Base-by-base conservation (phyloP, 192 early-diverging fungal genomes). In the Backusella macrospora region DNA sequence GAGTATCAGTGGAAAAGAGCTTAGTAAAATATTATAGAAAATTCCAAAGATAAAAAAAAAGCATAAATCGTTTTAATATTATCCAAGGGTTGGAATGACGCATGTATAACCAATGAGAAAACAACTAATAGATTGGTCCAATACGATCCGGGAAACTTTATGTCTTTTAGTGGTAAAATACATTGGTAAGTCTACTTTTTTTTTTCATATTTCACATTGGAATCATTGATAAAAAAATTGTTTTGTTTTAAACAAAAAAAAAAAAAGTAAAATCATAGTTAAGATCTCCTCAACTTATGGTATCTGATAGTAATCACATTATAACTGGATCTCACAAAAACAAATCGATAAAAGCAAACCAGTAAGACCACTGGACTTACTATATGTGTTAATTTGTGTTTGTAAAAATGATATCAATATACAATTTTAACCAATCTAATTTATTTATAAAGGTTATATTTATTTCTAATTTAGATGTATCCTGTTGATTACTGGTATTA, bases 11-110 rank as follows among this genome's bases (percentile, higher is more conserved):
- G 18, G 18, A 52, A 23, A 43, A 8, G 49, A 52, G 7, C n/a
- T 8, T 52, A 9, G 18, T 18, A 52, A 21, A 52, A 52, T 10
- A 43, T 52, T 52, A 52, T 52, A 52, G 49, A 21, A 23, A 21
- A 16, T 52, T 52, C 49, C n/a, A 52, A 52, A 52, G 7, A 21
- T 18, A 7, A 52, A 9, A 52, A 52, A 52, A 18, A 52, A 9
- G 18, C 6, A 18, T 52, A 18, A 52, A 52, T 52, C 7, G 48
- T 49, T 49, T n/a, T 49, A 49, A 49, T 49, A 21, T 49, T 49
- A 52, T 21, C 49, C 49, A 52, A 18, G 49, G 49, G 49, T 52
- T 52, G 18, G n/a, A 52, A 52, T 52, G 49, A 52, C 49, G 49
- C 49, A 52, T 52, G 1, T n/a, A 52, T 52, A 52, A 52, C 49